Conservation (phyloP, 2,329 filamentous ascomycete species). For the Nemania diffusa region DNA sequence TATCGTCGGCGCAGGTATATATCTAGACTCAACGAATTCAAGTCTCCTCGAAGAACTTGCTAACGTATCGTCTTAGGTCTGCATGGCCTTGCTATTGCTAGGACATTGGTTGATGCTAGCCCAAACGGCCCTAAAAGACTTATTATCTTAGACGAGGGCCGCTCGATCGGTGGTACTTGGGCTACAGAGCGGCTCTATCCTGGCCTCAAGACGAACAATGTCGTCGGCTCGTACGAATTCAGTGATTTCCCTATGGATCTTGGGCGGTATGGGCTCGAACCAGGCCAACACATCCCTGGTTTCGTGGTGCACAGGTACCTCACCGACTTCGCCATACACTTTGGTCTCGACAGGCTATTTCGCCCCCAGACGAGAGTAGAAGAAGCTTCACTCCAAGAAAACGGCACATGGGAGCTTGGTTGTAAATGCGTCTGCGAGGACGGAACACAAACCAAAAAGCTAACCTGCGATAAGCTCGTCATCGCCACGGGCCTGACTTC, state of each 20-base stretch:
- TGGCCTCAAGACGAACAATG: constrained; percentile 33
- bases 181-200: constrained; percentile 32
- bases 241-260: constrained; percentile 30
- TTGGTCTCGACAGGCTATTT: constrained; percentile 22
- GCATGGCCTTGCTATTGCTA: constrained; percentile 27
- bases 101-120: constrained; percentile 15
- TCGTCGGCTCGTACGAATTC: constrained; percentile 33
- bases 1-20: constrained; percentile 31
- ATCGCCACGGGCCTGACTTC: constrained; percentile 30
- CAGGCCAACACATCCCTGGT: constrained; percentile 31
- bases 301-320: constrained; percentile 28
- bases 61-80: constrained; percentile 22
- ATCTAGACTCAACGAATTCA: not conserved
- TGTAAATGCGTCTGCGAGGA: not conserved
- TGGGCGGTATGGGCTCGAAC: constrained; percentile 21
- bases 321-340: constrained; percentile 22
- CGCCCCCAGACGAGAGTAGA: constrained; percentile 21
- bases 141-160: constrained; percentile 22
- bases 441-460: not conserved
- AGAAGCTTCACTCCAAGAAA: constrained; percentile 17
- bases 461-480: constrained; percentile 30
- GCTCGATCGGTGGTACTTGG: constrained; percentile 33
- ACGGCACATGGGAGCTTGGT: constrained; percentile 25
- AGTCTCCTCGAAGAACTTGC: not conserved
- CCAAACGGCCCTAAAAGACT: constrained; percentile 3